phyloP scores from a whole-genome alignment of 1,139 yeast species.

The Hanseniaspora uvarum region DNA sequence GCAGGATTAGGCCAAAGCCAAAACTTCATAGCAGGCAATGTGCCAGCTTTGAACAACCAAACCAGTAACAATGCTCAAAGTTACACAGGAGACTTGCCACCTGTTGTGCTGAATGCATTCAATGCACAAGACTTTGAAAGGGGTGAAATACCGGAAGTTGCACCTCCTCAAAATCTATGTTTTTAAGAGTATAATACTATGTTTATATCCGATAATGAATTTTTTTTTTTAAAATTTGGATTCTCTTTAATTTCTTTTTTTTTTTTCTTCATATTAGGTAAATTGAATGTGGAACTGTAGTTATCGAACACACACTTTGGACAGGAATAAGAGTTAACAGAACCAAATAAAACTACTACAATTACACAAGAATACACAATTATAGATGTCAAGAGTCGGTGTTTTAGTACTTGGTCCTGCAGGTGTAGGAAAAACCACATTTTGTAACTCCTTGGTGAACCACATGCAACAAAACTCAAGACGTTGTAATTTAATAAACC shows the following conservation, averaged over 20 bases:
- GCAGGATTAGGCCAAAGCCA: conserved; percentile 17
- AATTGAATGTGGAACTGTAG: too few species aligned
- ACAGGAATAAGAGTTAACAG: too few species aligned
- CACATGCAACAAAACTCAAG: conserved; percentile 88
- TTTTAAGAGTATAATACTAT: not conserved
- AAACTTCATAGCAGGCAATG: conserved; percentile 11
- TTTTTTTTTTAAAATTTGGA: not conserved
- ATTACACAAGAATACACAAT: not conserved
- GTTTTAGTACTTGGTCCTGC: conserved; percentile 96
- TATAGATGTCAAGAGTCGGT: conserved; percentile 80
- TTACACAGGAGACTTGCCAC: conserved; percentile 1
- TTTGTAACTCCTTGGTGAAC: conserved; percentile 76
- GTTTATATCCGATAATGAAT: not conserved
- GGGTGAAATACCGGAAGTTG: conserved; percentile 13
- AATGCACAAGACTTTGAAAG: conserved; percentile 1
- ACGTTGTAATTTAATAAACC: conserved; percentile 83
- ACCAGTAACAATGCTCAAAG: not conserved
- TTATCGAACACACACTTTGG: too few species aligned
- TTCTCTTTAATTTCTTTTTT: not conserved
- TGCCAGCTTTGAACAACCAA: not conserved
- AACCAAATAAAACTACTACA: too few species aligned
- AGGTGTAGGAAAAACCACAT: conserved; percentile 90
- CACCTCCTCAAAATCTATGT: conserved; percentile 9
- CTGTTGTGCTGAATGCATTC: not conserved
- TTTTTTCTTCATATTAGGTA: not conserved